A percentile compares a stretch with the other conserved stretches of the same genome.
phyloP scores from a whole-genome alignment of 1,284 basidiomycete genomes.

The Gomphus bonarii region DNA sequence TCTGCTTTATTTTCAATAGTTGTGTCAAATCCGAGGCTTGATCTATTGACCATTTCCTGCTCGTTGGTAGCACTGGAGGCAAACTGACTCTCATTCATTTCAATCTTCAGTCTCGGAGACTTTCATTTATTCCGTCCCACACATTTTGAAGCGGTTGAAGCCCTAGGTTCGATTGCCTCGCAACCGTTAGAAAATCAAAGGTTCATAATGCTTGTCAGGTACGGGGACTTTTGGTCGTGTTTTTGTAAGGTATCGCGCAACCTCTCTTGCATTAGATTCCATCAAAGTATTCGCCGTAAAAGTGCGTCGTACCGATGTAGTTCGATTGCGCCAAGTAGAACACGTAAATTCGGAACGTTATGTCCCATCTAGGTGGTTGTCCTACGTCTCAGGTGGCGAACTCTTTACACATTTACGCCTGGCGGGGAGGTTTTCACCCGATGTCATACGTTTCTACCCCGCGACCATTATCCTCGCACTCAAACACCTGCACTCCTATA shows the following conservation, averaged over 20 bases:
- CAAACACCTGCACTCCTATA: conserved; percentile 94
- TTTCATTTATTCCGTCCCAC: too few species aligned
- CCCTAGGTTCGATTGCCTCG: conserved; percentile 43
- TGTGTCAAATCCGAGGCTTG: too few species aligned
- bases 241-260: conserved; percentile 59
- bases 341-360: conserved; percentile 97
- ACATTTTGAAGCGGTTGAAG: conserved; percentile 69
- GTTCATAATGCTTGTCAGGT: conserved; percentile 35
- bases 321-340: conserved; percentile 93
- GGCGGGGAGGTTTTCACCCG: conserved; percentile 91
- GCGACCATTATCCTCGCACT: conserved; percentile 94
- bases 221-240: conserved; percentile 94
- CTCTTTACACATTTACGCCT: conserved; percentile 90
- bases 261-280: conserved; percentile 30
- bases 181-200: conserved; percentile 8
- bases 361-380: conserved; percentile 98
- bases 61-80: too few species aligned
- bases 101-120: too few species aligned
- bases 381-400: conserved; percentile 96
- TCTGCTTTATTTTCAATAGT: too few species aligned
- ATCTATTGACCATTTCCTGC: too few species aligned
- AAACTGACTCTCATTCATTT: too few species aligned
- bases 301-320: conserved; percentile 86
- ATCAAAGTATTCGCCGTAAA: conserved; percentile 81
- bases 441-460: conserved; percentile 97